Base-by-base conservation (phyloP, 768 basidiomycete species). In the Tylopilus vinaceipallidus region DNA sequence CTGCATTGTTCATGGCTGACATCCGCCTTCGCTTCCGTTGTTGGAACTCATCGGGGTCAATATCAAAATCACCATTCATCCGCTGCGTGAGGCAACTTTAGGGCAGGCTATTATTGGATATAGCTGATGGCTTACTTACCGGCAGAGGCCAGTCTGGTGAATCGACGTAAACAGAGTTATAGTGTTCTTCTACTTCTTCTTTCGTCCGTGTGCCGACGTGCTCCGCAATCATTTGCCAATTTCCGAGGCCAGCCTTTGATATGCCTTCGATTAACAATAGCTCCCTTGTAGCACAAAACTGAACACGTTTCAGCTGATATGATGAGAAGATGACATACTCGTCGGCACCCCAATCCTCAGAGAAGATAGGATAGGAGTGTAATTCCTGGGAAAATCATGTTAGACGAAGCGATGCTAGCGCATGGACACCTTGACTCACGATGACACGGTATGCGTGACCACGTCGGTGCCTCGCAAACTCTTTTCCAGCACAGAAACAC, bases 271-370 rank as follows among this genome's bases (percentile, higher is more conserved):
- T 73, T 16, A 99, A 74, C 7, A 95, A 73, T 2, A 98, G 76
- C 65, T 99, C 95, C 71, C 92, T n/a, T n/a, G n/a, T 95, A 57
- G 20, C 6, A 19, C 12, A 29, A 41, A 24, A 23, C 56, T 9
- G 5, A 22, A 42, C 33, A 42, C 40, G 37, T 29, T 34, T 19
- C 17, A 32, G 26, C 33, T 19, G 43, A 32, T 36, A 49, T 32
- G 3, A 24, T 27, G 35, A 36, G 40, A 22, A 44, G 4, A 47
- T 4, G 42, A 73, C 84, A 69, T 59, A 93, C 91, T 99, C 95
- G 68, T 98, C 95, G 9, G 95, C 95, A 33, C 94, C 95, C 97
- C 95, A 98, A 66, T 95, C 92, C 48, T 87, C 83, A 8, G 85
- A 79, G 61, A 97, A 95, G 61, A 99, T 97, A 3, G 95, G 97